Percentiles rank a stretch among this genome's conserved stretches.
phyloP scores from a whole-genome alignment of 2,329 filamentous ascomycete genomes.

The Volutella citrinella region DNA sequence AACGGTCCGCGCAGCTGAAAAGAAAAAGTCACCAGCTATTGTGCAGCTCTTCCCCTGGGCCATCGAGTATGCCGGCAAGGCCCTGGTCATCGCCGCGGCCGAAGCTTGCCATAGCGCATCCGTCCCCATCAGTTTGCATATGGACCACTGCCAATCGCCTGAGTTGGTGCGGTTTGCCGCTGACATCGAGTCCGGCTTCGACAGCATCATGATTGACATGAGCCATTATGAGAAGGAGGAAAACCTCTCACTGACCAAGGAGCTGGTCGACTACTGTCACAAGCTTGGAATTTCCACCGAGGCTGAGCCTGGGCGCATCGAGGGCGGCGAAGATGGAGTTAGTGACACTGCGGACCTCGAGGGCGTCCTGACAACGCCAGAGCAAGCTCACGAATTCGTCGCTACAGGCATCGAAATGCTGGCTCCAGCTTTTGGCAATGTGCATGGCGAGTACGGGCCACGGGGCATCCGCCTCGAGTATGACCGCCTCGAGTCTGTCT shows the following conservation, averaged over 20 bases:
- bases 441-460: constrained; percentile 71
- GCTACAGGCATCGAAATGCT: constrained; percentile 70
- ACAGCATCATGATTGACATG: constrained; percentile 77
- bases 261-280: constrained; percentile 61
- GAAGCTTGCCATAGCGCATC: constrained; percentile 50
- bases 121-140: constrained; percentile 60
- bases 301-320: constrained; percentile 45
- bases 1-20: constrained; percentile 64
- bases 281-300: constrained; percentile 63
- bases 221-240: constrained; percentile 68
- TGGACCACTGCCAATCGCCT: constrained; percentile 64
- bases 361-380: constrained; percentile 60
- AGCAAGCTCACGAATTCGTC: constrained; percentile 68
- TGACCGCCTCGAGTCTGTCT: constrained; percentile 29
- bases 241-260: constrained; percentile 61
- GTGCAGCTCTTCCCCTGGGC: constrained; percentile 74
- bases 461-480: constrained; percentile 40
- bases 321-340: constrained; percentile 64
- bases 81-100: constrained; percentile 53
- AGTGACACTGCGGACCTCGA: constrained; percentile 52
- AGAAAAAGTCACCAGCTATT: constrained; percentile 61
- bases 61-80: constrained; percentile 56
- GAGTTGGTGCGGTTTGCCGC: constrained; percentile 58
- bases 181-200: constrained; percentile 44
- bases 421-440: constrained; percentile 73